Evolutionary conservation across 345 rosid species (phyloP), one percentile per base, ranked within the genome.

Genomic region (Carallia pectinifolia): DNA sequence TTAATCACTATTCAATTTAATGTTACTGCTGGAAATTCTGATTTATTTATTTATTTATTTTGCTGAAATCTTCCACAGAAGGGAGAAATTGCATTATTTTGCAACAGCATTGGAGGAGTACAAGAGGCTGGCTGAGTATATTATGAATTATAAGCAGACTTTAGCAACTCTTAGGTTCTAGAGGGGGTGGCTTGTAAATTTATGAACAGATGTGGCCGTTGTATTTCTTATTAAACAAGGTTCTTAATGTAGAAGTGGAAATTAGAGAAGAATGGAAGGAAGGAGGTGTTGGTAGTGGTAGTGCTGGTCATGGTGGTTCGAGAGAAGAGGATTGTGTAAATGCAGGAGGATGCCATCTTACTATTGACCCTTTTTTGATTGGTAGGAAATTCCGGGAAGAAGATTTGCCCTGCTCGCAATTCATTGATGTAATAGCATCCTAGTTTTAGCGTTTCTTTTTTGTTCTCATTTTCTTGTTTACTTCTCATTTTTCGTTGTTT

Each of bases 351-450:
- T 33, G 58, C 53, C 62, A 53, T 17, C 58, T 23, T 23, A 23
- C 16, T 17, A 8, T 53, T 44, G 62, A 53, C 47, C 36, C 56
- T 29, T 75, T 83, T 38, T 71, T 79, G 8, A 70, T 69, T 7
- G 52, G 62, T 68, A 76, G 76, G n/a, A 75, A 56, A 50, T 76
- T 67, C 62, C 55, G 6, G 5, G 73, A 77, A 68, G 74, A 73
- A 30, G 75, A 53, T 7, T 70, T 80, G 76, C 83, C 90, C 65
- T 59, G 76, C 18, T 78, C 84, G 0, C 81, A 70, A 47, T 80
- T 79, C 73, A 70, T 81, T 61, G 80, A 86, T 71, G 98, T 91
- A 76, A 81, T 85, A 61, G 50, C 53, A 34, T 34, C 31, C 39
- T 48, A 58, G 37, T 58, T 56, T 76, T 58, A 47, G 10, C 58